Evolutionary conservation across 2,329 filamentous ascomycete species (phyloP).

Genomic region (Ophiostoma triangulosporum): DNA sequence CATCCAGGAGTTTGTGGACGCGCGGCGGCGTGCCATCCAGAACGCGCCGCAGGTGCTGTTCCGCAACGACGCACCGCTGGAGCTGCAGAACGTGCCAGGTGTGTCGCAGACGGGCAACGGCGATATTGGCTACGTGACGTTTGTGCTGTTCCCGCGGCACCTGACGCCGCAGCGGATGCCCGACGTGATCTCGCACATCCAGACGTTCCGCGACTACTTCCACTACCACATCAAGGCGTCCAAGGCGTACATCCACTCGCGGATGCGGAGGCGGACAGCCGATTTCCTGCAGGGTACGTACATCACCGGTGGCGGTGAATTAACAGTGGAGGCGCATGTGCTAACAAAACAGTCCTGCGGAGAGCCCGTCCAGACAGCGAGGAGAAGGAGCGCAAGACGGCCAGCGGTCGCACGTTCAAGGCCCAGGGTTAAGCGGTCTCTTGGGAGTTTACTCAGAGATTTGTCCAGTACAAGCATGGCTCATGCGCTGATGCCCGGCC

Average conservation of each 20-base stretch:
- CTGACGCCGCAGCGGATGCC: conserved; percentile 79
- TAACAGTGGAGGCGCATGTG: background rate
- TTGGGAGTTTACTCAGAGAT: too few species aligned
- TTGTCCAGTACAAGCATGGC: too few species aligned
- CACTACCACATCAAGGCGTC: conserved; percentile 99
- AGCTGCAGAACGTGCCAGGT: conserved; percentile 78
- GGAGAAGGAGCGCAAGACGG: conserved; percentile 96
- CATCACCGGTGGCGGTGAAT: background rate
- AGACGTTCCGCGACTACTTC: conserved; percentile 99
- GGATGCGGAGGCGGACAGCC: conserved; percentile 93
- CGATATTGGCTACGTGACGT: conserved; percentile 94
- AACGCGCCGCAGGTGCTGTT: conserved; percentile 97
- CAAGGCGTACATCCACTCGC: conserved; percentile 96
- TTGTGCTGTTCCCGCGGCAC: conserved; percentile 93
- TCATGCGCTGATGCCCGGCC: too few species aligned
- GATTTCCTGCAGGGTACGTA: conserved; percentile 88
- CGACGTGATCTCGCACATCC: conserved; percentile 96
- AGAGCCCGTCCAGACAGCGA: conserved; percentile 89
- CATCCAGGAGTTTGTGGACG: conserved; percentile 96
- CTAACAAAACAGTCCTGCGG: conserved; percentile 57
- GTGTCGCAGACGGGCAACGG: conserved; percentile 61
- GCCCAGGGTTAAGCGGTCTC: conserved; percentile 14
- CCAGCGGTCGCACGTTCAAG: conserved; percentile 86
- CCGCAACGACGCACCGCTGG: conserved; percentile 83
- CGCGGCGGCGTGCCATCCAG: conserved; percentile 84